Evolutionary conservation across 306 rosid species (phyloP), one percentile per base, ranked within the genome.

Genomic region (Quillaja saponaria): DNA sequence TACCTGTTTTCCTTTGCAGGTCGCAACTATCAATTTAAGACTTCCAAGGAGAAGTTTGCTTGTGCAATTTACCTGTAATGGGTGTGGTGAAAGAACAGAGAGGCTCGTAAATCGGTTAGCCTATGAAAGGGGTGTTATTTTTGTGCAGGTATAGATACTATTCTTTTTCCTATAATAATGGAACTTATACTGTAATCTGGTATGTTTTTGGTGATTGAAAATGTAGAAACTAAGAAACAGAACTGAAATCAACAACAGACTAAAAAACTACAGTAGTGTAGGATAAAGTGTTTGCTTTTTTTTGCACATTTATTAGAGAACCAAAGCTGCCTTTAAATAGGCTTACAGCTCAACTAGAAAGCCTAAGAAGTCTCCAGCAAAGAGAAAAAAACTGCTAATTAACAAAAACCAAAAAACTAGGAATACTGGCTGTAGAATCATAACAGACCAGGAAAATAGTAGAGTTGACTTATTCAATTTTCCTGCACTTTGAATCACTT

Each of bases 1-100:
- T 63, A 18, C 48, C 19, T 49, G 69, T 51, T 67, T 19, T 34
- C 18, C 50, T 13, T 6, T 71, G 66, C 72, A 92, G 96, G 86
- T 78, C 73, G 84, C 73, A 56, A 79, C 69, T 15, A 78, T 87
- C 74, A 81, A 89, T 60, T 68, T 83, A 47, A 65, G 64, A 69
- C 85, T 89, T 46, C 96, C 95, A 17, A 82, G 98, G 72, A 83
- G 99, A 82, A 84, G 91, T 55, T 80, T 92, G 81, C 85, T 79
- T 41, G 91, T 92, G 58, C 79, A 85, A 52, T 89, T 88, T 78
- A 84, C 96, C 14, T 89, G 96, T 72, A 20, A 80, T 61, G 76
- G 44, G 46, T 88, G 99, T 40, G 82, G 84, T 67, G 94, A 81
- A 71, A 92, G 88, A 76, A 88, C 97, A 28, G n/a, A 81, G 73